Evolutionary conservation across 495 filamentous ascomycete genomes (phyloP).

Genomic region (Endocarpon pusillum): DNA sequence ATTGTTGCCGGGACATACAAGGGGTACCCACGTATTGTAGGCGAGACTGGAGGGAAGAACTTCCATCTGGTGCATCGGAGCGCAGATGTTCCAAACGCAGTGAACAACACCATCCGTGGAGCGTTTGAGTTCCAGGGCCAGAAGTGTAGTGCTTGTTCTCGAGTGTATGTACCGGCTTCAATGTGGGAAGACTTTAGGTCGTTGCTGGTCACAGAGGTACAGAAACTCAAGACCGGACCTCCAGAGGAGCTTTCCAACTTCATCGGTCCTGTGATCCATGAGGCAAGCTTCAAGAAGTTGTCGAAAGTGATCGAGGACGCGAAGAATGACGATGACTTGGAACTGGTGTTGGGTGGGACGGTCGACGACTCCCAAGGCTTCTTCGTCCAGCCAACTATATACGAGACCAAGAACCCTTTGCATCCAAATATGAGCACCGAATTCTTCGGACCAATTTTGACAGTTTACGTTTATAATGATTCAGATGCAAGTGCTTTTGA

Average conservation of each 20-base stretch:
- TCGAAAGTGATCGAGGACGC: slow-evolving; percentile 41
- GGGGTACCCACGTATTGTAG: slow-evolving; percentile 67
- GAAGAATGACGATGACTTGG: slow-evolving; percentile 42
- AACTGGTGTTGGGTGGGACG: slow-evolving; percentile 39
- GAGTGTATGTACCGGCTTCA: slow-evolving; percentile 54
- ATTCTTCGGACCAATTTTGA: slow-evolving; percentile 47
- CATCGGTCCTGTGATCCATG: slow-evolving; percentile 39
- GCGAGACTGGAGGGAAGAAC: slow-evolving; percentile 81
- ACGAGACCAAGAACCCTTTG: slow-evolving; percentile 44
- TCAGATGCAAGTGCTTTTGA: slow-evolving; percentile 27
- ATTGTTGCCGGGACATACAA: slow-evolving; percentile 56
- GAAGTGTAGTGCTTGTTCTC: slow-evolving; percentile 73
- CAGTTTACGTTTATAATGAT: slow-evolving; percentile 43
- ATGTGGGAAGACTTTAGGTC: slow-evolving; percentile 49
- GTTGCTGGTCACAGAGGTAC: slow-evolving; percentile 44
- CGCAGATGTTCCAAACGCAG: slow-evolving; percentile 59
- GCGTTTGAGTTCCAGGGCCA: slow-evolving; percentile 80
- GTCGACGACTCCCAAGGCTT: slow-evolving; percentile 44
- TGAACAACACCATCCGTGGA: slow-evolving; percentile 59
- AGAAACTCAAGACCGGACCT: slow-evolving; percentile 47
- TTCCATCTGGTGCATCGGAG: slow-evolving; percentile 66
- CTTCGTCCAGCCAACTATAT: slow-evolving; percentile 53
- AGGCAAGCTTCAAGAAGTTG: slow-evolving; percentile 36
- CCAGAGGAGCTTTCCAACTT: slow-evolving; percentile 50
- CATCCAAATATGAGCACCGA: slow-evolving; percentile 44